These are phyloP conservation scores for Cicer chorassanicum DNA, from an alignment of 306 rosid genomes.

Conservation along the genomic window DNA sequence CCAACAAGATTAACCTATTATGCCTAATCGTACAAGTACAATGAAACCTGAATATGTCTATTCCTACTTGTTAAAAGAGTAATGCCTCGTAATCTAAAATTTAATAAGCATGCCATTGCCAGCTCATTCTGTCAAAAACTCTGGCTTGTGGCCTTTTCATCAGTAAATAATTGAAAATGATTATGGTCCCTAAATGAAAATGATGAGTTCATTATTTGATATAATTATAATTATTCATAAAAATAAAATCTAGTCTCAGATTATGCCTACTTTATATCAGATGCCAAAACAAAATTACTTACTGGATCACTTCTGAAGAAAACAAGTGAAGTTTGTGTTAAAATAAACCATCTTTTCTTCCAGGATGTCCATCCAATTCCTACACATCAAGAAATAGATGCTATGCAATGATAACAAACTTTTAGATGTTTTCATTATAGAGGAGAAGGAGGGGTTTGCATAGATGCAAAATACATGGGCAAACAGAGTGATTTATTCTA, in stretches of 20 bases:
- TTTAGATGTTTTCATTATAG: too few species aligned
- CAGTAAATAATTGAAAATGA: constrained; percentile 29
- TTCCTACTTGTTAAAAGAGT: constrained; percentile 6
- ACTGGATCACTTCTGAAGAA: constrained; percentile 99
- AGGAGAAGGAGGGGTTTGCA: too few species aligned
- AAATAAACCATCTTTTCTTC: constrained; percentile 99
- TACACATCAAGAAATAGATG: constrained; percentile 43
- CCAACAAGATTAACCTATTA: not conserved
- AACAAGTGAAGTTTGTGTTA: constrained; percentile 88
- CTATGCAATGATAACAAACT: not conserved
- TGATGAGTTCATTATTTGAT: constrained; percentile 3
- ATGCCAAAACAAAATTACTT: constrained; percentile 49
- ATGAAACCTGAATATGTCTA: too few species aligned
- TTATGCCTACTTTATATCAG: not conserved
- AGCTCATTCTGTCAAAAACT: not conserved
- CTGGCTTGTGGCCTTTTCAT: constrained; percentile 1
- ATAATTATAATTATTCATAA: not conserved
- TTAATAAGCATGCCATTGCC: not conserved
- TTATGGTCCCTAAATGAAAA: not conserved
- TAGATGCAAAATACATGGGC: too few species aligned
- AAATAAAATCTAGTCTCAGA: not conserved
- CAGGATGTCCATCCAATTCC: constrained; percentile 99
- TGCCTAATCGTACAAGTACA: not conserved
- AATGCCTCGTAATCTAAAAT: not conserved
- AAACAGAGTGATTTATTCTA: too few species aligned